Evolutionary conservation across 768 basidiomycete genomes (phyloP), one percentile per base, ranked within the genome.

Genomic region (Tephrocybe sp.): DNA sequence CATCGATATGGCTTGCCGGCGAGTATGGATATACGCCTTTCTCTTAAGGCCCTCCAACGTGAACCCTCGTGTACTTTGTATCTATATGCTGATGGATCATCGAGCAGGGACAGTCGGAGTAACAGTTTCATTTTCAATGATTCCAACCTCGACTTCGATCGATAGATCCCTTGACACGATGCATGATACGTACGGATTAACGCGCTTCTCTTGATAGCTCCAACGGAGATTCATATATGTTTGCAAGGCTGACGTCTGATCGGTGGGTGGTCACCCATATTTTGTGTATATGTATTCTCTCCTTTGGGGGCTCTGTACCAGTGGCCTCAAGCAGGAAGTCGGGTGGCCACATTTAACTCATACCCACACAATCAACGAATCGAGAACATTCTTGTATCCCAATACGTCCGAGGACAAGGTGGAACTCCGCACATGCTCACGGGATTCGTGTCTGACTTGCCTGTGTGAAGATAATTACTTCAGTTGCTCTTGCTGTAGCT

Each of bases 101-200:
- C 4, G n/a, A 9, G 37, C 15, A 39, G 27, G 18, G 22, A 22
- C 9, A 8, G 5, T 31, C 28, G n/a, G 27, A 21, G 31, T 13
- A 37, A n/a, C 25, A 8, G 2, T 9, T 45, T 19, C 32, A 30
- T 32, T 44, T 35, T 25, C 28, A 25, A 31, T 31, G 24, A 9
- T 15, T 28, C 36, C 25, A 6, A 36, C 36, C 49, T 32, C 26
- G 39, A 22, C 38, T 50, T 54, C 49, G 34, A 50, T 51, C 40
- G 44, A 47, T 40, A 39, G 36, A 26, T 9, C 16, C 16, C 45
- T 30, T 50, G 22, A 34, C 54, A 44, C 22, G 40, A 39, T 43
- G 45, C 30, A 47, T 44, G 27, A 51, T 44, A 44, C 30, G 26
- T 6, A 19, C 16, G 32, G 13, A 34, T 47, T 41, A 26, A 36